Evolutionary conservation across 768 basidiomycete genomes (phyloP), one percentile per base, ranked within the genome.

Genomic region (Phanerochaete carnosa): DNA sequence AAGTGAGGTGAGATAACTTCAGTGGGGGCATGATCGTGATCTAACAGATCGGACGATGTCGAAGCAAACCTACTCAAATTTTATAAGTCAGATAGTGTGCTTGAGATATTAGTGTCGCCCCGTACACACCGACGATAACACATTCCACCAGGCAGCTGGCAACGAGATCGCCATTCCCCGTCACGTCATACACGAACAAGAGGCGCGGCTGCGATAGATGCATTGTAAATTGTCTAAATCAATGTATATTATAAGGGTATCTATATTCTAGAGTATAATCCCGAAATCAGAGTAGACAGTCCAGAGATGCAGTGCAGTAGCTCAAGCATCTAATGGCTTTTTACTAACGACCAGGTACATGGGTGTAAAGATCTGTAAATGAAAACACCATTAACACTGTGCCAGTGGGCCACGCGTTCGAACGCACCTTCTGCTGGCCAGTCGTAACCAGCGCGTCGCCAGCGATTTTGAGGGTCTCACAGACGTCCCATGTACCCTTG

Each of bases 401-500:
- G n/a, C 28, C 28, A 52, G 51, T 15, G 37, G 9, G 4, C 2
- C 23, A 11, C 13, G 15, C 30, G 28, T 7, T 39, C 32, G 28
- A 22, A 73, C 82, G 49, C 59, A 91, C 91, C 84, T 96, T 95
- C 59, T 81, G 82, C 72, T 89, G 87, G 19, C 96, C 96, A 66
- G 94, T 93, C 67, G 83, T 82, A 35, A 95, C 90, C 15, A 98
- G 78, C 0, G 90, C 80, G 39, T 85, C 85, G 7, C 77, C 87
- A n/a, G 95, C 94, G 35, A 89, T 74, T 75, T 91, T 94, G 63
- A 98, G 77, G 37, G 89, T 85, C 79, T 97, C 94, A 61, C 92
- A 91, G 35, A 98, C 93, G 59, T 91, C 86, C 68, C 79, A 87
- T 1, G 97, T 98, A 22, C 97, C 97, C 80, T 95, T 94, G 43